These are phyloP conservation scores for Lepiota venenata DNA, from an alignment of 768 basidiomycete genomes.

Conservation along the genomic window DNA sequence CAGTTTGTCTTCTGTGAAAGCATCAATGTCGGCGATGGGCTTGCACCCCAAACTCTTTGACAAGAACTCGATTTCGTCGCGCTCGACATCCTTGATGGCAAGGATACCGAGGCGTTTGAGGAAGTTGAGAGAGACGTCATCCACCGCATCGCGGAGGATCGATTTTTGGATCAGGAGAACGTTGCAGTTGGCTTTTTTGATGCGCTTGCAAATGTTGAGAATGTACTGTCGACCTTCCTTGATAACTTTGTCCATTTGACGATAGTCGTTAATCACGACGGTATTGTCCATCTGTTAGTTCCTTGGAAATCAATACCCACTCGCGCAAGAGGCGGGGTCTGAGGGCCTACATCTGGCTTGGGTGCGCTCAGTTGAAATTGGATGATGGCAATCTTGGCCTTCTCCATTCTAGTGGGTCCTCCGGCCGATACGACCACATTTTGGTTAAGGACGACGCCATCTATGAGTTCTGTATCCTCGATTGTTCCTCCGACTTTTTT, in stretches of 20 bases:
- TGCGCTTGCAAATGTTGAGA: slow-evolving; percentile 97
- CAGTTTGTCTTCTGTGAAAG: slow-evolving; percentile 96
- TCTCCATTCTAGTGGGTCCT: slow-evolving; percentile 93
- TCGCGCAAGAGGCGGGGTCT: not conserved
- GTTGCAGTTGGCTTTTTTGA: slow-evolving; percentile 99
- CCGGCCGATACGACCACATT: slow-evolving; percentile 88
- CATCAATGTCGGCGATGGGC: slow-evolving; percentile 96
- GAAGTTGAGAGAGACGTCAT: slow-evolving; percentile 96
- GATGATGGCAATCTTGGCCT: slow-evolving; percentile 96
- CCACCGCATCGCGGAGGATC: slow-evolving; percentile 98
- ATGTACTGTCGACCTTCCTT: slow-evolving; percentile 99
- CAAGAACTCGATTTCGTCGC: slow-evolving; percentile 98
- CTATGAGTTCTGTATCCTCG: slow-evolving; percentile 95
- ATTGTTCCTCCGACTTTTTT: slow-evolving; percentile 99
- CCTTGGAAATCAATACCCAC: slow-evolving; percentile 11
- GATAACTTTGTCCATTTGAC: slow-evolving; percentile 99
- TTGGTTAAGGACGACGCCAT: slow-evolving; percentile 97
- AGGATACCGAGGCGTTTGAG: slow-evolving; percentile 95
- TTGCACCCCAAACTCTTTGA: slow-evolving; percentile 93
- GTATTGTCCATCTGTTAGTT: slow-evolving; percentile 99
- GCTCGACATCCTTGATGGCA: slow-evolving; percentile 95
- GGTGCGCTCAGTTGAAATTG: slow-evolving; percentile 98
- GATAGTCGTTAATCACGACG: slow-evolving; percentile 98
- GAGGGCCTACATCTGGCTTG: slow-evolving; percentile 84
- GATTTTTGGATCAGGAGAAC: slow-evolving; percentile 99